Evolutionary conservation across 2,329 filamentous ascomycete genomes (phyloP), one percentile per base, ranked within the genome.

Genomic region (Hypoxylon sp.): DNA sequence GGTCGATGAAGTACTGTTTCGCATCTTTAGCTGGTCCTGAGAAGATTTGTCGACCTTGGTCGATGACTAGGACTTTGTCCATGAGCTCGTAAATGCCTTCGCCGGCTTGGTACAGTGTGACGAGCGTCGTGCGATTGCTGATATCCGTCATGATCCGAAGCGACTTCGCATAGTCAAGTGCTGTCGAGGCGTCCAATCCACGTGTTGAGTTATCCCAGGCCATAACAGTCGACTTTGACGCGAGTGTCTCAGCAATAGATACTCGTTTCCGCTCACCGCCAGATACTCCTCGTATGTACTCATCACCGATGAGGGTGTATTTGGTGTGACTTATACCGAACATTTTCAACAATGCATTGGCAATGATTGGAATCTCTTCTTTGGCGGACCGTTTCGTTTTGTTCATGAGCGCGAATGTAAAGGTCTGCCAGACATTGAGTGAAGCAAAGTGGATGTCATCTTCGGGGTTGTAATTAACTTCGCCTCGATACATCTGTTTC

Each of bases 221-320:
- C 35, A 92, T 88, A 1, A 94, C 89, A 0, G 90, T 89, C 0
- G 89, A 89, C 77, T 92, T 91, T 6, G 91, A 91, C 3, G 91
- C 90, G 21, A 95, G 80, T 0, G 91, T 92, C 79, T 95, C 92
- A 1, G 91, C 91, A 70, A 95, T 93, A 21, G 89, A 91, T 7
- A 93, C 92, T 75, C 92, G 90, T 78, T 94, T 95, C 39, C 92
- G 83, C 80, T 96, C 93, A 64, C 93, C 93, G 73, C 93, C 93
- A 51, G 90, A 92, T 0, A 95, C 90, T 77, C 92, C 92, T 51
- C 91, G 87, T 6, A 90, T 86, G 73, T 81, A 86, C 68, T 91
- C 89, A 74, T 94, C 89, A n/a, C 93, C 93, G 1, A 95, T 91
- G 1, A 88, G 83, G 0, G 93, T 95, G 73, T 92, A 85, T 73